A percentile compares a stretch with the other conserved stretches of the same genome.
phyloP scores from a whole-genome alignment of 2,329 filamentous ascomycete genomes.

The Aspergillus quadricinctus region DNA sequence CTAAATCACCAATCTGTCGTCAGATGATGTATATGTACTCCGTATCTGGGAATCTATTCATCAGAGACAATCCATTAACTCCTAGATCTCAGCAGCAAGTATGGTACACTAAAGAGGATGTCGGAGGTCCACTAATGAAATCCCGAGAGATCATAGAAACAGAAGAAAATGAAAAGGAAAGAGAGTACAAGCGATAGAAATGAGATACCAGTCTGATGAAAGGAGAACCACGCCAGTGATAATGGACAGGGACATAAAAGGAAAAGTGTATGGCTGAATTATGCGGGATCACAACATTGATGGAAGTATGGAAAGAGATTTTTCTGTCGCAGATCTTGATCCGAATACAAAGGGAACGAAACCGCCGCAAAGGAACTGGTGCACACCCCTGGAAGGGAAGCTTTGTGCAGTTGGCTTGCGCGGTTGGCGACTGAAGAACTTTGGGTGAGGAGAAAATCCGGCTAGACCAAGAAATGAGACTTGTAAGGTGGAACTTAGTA shows the following conservation, averaged over 20 bases:
- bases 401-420: not conserved
- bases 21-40: no score
- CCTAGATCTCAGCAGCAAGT: not conserved
- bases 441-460: not conserved
- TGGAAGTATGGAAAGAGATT: not conserved
- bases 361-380: not conserved
- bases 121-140: not conserved
- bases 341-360: not conserved
- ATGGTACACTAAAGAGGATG: not conserved
- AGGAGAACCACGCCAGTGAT: not conserved
- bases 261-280: not conserved
- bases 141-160: not conserved
- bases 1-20: not conserved
- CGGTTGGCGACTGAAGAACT: not conserved
- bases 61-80: not conserved
- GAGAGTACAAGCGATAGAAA: not conserved
- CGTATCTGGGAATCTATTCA: not conserved
- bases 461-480: not conserved
- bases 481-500: constrained; percentile 54
- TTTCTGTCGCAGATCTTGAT: not conserved
- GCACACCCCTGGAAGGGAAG: not conserved
- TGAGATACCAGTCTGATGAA: not conserved
- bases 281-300: not conserved
- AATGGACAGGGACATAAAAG: not conserved
- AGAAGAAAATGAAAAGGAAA: not conserved